Base-by-base conservation (phyloP, 495 filamentous ascomycete genomes). In the Bryoglossum gracile region DNA sequence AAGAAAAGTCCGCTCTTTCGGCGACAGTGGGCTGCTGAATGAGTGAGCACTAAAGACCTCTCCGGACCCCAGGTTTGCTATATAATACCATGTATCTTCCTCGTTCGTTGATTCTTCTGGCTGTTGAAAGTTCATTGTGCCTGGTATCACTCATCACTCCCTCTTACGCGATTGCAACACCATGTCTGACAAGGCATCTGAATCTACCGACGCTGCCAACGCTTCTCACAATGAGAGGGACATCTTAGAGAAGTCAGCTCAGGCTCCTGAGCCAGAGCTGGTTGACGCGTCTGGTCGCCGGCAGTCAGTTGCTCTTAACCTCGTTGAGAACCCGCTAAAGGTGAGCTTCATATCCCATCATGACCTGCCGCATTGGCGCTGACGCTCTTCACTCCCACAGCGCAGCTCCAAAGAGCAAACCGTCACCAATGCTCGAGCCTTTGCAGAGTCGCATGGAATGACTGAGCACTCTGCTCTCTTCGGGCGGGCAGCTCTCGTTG, bases 401-500 rank as follows among this genome's bases (percentile, higher is more conserved):
- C 39, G 39, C n/a, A 11, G 13, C n/a, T 42, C 39, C 23, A 42
- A 26, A 42, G 39, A 24, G 23, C 39, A 42, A 21, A 42, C 39
- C 39, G 14, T 24, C 39, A 22, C 39, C 39, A 33, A 44, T 30
- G 42, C 26, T 21, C 24, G 19, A 4, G 14, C 3, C 16, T 84
- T 80, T 54, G 73, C 74, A 21, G 43, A 62, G 2, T 63, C 76
- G 45, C 68, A 80, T 48, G 65, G 66, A 3, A 64, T 84, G 0
- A 46, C 45, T 5, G 72, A 79, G 38, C 68, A 79, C 46, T 47
- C 71, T 17, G 61, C 67, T 1, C 42, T 76, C 10, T 59, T 84
- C 24, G 64, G 69, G 41, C 76, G 74, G 62, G 81, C 75, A 23
- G 83, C 83, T 22, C 65, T 86, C 13, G 74, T 79, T 9, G 84